Percentiles rank a stretch among this genome's conserved stretches.
Evolutionary conservation across 2,329 filamentous ascomycete genomes (phyloP).

Genomic region (Hymenoscyphus scutula): DNA sequence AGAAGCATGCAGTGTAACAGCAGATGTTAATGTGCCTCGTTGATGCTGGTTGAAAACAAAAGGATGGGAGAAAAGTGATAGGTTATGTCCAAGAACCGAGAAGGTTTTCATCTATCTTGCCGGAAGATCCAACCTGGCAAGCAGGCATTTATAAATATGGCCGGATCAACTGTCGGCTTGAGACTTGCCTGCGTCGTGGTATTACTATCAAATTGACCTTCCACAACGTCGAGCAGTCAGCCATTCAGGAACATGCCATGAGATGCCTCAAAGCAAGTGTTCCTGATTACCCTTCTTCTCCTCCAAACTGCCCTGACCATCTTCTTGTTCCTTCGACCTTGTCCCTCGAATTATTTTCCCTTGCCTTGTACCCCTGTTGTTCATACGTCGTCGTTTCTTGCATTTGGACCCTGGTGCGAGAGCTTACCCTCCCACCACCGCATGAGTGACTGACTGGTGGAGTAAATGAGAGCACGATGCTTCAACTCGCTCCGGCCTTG

Average conservation of each 20-base stretch:
- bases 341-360: constrained; percentile 9
- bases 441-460: constrained; percentile 1
- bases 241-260: constrained; percentile 21
- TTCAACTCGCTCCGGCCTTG: constrained; percentile 2
- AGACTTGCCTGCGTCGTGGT: constrained; percentile 13
- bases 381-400: background rate
- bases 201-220: constrained; percentile 30
- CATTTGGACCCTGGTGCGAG: background rate
- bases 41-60: constrained; percentile 4
- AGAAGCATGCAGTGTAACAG: constrained; percentile 17
- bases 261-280: constrained; percentile 21
- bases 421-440: background rate
- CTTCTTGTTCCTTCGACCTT: background rate
- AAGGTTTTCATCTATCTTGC: constrained; percentile 12
- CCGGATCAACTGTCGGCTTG: constrained; percentile 16
- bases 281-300: constrained; percentile 4
- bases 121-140: constrained; percentile 7
- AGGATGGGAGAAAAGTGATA: constrained; percentile 8
- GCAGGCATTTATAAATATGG: constrained; percentile 10
- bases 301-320: background rate
- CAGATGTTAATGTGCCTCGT: constrained; percentile 8
- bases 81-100: constrained; percentile 9
- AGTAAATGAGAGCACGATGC: background rate
- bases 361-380: constrained; percentile 8
- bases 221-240: constrained; percentile 16